phyloP scores from a whole-genome alignment of 139 green algal genomes.

The Mesostigma viride region DNA sequence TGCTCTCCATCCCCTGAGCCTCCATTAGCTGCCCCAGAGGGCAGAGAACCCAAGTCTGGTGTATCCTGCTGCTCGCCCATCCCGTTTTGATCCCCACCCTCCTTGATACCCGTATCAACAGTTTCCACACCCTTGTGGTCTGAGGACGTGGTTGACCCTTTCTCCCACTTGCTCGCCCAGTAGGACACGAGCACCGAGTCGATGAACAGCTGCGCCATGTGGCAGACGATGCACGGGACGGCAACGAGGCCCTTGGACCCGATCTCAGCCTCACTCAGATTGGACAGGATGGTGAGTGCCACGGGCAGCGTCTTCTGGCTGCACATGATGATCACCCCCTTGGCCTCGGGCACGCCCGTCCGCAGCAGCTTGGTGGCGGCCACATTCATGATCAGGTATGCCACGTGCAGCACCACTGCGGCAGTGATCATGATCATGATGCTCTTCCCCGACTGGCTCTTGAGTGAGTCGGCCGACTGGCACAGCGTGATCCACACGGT shows the following conservation, averaged over 20 bases:
- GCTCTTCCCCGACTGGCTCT: constrained; percentile 31
- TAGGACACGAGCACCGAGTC: constrained; percentile 54
- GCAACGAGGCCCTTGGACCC: constrained; percentile 48
- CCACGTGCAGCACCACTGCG: constrained; percentile 38
- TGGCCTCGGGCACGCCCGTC: constrained; percentile 19
- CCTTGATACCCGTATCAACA: no score
- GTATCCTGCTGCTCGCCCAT: no score
- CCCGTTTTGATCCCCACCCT: no score
- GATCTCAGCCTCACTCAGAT: constrained; percentile 22
- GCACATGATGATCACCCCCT: constrained; percentile 39
- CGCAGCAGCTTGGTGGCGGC: constrained; percentile 21
- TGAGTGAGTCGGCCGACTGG: constrained; percentile 31
- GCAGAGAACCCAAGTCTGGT: no score
- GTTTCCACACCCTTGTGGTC: no score
- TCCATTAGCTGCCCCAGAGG: no score
- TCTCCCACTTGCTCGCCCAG: no score
- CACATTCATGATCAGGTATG: constrained; percentile 46
- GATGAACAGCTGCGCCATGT: constrained; percentile 60
- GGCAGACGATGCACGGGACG: constrained; percentile 65
- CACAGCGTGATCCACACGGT: constrained; percentile 67
- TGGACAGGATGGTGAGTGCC: constrained; percentile 43
- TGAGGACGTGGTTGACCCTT: no score
- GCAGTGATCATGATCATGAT: constrained; percentile 49
- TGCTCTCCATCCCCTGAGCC: no score
- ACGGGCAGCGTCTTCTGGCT: constrained; percentile 52